These are phyloP conservation scores for Asparagopsis taxiformis DNA, from an alignment of 31 red algal species.

Conservation along the genomic window DNA sequence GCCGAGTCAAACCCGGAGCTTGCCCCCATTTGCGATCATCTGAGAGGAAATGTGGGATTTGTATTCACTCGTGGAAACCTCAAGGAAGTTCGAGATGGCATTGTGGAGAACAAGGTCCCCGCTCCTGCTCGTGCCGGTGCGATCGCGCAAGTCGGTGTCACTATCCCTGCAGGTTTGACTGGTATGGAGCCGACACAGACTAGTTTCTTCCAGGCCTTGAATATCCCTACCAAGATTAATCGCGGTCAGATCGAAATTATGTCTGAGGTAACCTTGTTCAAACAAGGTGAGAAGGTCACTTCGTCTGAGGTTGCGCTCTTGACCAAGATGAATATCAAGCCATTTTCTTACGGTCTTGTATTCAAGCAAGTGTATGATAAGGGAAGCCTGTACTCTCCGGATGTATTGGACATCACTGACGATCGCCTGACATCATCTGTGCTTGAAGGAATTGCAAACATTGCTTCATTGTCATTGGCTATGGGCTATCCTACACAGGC, in stretches of 20 bases:
- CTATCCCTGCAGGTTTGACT: constrained; percentile 92
- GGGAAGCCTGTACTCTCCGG: constrained; percentile 85
- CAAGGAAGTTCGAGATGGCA: constrained; percentile 82
- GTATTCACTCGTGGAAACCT: constrained; percentile 94
- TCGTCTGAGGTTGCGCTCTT: constrained; percentile 93
- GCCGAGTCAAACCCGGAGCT: constrained; percentile 82
- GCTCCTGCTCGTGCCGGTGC: constrained; percentile 94
- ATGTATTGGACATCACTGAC: constrained; percentile 97
- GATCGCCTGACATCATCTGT: constrained; percentile 77
- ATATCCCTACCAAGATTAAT: constrained; percentile 99
- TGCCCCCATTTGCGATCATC: constrained; percentile 52
- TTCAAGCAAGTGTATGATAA: constrained; percentile 94
- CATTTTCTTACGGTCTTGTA: constrained; percentile 92
- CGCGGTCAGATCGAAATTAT: constrained; percentile 96
- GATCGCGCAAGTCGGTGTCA: constrained; percentile 91
- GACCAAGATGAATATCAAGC: constrained; percentile 90
- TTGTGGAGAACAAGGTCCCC: constrained; percentile 90
- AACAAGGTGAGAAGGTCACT: constrained; percentile 85
- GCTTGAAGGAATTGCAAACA: constrained; percentile 65
- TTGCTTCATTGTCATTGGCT: constrained; percentile 78
- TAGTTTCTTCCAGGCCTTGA: constrained; percentile 98
- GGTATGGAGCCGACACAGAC: constrained; percentile 98
- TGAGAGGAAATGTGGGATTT: constrained; percentile 95
- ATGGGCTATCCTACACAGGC: constrained; percentile 84
- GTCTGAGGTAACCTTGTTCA: constrained; percentile 84